Evolutionary conservation across 352 stramenopile species (phyloP), one percentile per base, ranked within the genome.

Genomic region (Pilasporangium apinafurcum): DNA sequence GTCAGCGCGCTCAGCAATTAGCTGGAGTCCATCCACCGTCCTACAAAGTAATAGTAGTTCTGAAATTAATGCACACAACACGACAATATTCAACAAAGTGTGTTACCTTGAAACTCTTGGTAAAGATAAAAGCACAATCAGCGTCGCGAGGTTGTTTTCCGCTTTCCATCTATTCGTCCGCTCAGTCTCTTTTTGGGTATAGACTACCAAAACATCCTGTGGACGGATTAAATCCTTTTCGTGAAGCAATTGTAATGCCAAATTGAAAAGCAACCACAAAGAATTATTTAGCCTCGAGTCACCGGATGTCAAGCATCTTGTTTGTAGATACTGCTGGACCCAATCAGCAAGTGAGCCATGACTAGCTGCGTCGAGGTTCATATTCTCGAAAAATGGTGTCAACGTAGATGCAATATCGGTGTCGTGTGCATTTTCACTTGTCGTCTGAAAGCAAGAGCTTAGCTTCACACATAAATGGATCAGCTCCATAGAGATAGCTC

Each of bases 61-160:
- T n/a, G n/a, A 38, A 16, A 38, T 17, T 44, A 5, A 22, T 18
- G 14, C 5, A 17, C 28, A 32, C 31, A 48, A 13, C 24, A 20
- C 5, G 21, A 7, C 7, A 45, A 38, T 18, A 31, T 22, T 6
- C 30, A 18, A 44, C 34, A 6, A 40, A 55, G 10, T 7, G n/a
- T 21, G 46, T 20, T 63, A 87, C 79, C 75, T 68, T 22, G 65
- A 53, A 2, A 72, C 55, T n/a, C 56, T 62, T 35, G 79, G 75
- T 35, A 92, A 51, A 1, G 74, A 52, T 2, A 92, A 37, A 10
- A 92, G 48, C 32, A 89, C 66, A 37, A 88, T 44, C n/a, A 92
- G 49, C 32, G 70, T 51, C 28, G 57, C 68, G 21, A 92, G 71
- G 34, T 86, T 56, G 45, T 83, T 86, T 20, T 68, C 61, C 21